A percentile compares a stretch with the other conserved stretches of the same genome.
These are phyloP conservation scores for Stemphylium lycopersici DNA, from an alignment of 2,329 filamentous ascomycete genomes.

Conservation along the genomic window DNA sequence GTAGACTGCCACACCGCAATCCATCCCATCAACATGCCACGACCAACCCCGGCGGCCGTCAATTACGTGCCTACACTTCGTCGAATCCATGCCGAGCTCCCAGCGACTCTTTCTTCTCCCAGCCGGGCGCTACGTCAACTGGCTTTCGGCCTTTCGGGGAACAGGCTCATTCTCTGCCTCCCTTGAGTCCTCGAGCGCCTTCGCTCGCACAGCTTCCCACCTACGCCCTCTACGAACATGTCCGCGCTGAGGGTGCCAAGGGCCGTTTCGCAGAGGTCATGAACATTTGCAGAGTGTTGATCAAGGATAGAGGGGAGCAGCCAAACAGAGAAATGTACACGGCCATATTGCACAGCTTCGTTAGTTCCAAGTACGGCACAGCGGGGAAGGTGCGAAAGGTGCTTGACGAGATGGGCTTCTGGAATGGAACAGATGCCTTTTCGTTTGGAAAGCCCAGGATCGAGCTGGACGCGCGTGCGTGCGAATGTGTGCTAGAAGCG, in stretches of 20 bases:
- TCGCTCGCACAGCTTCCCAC: conserved; percentile 35
- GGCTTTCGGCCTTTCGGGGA: conserved; percentile 12
- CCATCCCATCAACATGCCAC: background rate
- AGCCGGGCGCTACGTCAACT: background rate
- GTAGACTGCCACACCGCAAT: conserved; percentile 4
- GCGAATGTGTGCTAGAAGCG: conserved; percentile 73
- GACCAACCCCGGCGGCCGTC: background rate
- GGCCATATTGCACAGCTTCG: conserved; percentile 74
- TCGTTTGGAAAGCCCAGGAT: conserved; percentile 58
- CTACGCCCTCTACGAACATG: conserved; percentile 38
- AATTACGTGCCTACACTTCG: conserved; percentile 21
- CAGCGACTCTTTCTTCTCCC: conserved; percentile 9
- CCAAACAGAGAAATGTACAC: conserved; percentile 71
- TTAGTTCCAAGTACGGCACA: conserved; percentile 67
- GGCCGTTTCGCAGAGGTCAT: conserved; percentile 37
- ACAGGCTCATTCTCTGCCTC: background rate
- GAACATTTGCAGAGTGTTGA: conserved; percentile 63
- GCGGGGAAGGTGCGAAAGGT: conserved; percentile 67
- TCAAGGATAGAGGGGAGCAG: conserved; percentile 61
- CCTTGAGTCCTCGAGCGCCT: conserved; percentile 1
- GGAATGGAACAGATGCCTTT: conserved; percentile 6
- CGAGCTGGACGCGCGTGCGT: conserved; percentile 68
- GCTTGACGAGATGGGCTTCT: conserved; percentile 71
- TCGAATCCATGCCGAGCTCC: background rate
- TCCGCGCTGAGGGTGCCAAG: conserved; percentile 33